These are phyloP conservation scores for Saccharomycopsis crataegensis DNA, from an alignment of 1,139 yeast genomes.

Conservation along the genomic window DNA sequence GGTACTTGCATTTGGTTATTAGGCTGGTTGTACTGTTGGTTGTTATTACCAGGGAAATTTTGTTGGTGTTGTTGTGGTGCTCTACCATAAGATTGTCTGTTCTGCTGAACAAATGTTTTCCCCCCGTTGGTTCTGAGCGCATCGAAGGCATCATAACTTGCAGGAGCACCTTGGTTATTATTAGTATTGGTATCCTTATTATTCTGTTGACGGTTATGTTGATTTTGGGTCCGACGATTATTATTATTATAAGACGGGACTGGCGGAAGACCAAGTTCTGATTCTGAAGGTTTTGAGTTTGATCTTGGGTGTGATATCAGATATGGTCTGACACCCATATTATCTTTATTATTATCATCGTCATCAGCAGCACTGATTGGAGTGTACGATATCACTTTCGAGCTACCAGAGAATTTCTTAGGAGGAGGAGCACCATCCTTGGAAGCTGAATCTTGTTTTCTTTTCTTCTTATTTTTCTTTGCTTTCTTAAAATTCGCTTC, in stretches of 20 bases:
- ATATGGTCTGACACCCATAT: neutral
- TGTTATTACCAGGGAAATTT: no score
- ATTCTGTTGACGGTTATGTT: neutral
- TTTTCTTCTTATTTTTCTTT: slow-evolving; percentile 41
- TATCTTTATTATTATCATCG: neutral
- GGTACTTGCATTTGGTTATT: no score
- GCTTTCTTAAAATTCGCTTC: slow-evolving; percentile 41
- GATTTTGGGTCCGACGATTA: neutral
- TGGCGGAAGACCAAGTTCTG: neutral
- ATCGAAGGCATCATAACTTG: no score
- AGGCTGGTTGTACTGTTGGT: no score
- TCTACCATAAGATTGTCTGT: no score
- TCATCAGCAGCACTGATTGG: neutral
- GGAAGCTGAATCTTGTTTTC: slow-evolving; percentile 18
- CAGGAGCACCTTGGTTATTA: neutral
- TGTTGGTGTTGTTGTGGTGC: no score
- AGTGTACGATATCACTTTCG: neutral
- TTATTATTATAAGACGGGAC: neutral
- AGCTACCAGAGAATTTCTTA: neutral
- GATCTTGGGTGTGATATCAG: no score
- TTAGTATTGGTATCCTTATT: neutral
- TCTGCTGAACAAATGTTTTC: no score
- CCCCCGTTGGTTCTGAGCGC: no score
- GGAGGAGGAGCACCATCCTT: neutral
- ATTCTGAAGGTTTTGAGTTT: neutral